phyloP scores from a whole-genome alignment of 495 filamentous ascomycete genomes.

The Tetracladium setigerum region DNA sequence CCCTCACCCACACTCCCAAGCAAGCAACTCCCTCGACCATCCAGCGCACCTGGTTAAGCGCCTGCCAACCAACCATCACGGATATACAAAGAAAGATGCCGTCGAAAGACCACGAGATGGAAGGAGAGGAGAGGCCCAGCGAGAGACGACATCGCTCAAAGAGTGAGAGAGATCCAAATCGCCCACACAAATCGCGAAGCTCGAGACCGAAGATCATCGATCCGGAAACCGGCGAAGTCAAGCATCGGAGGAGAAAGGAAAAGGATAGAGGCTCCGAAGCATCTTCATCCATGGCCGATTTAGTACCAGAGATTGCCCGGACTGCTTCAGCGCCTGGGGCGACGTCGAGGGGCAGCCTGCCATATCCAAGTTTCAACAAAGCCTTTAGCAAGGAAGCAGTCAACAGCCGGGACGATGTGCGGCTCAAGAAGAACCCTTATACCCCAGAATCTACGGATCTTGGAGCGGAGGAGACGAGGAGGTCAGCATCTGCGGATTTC shows the following conservation, averaged over 20 bases:
- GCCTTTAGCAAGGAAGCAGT: constrained; percentile 81
- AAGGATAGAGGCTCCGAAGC: constrained; percentile 9
- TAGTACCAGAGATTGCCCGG: constrained; percentile 42
- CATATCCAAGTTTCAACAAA: constrained; percentile 85
- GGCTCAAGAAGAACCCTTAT: constrained; percentile 12
- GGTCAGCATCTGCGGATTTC: constrained; percentile 21
- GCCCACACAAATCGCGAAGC: constrained; percentile 19
- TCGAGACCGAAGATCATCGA: constrained; percentile 20
- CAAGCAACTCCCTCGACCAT: not conserved
- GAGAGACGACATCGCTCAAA: constrained; percentile 19
- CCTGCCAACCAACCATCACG: constrained; percentile 6
- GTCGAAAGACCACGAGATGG: constrained; percentile 16
- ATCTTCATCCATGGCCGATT: constrained; percentile 24
- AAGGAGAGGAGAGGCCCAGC: constrained; percentile 16
- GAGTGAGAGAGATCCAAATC: constrained; percentile 20
- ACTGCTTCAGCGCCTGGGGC: constrained; percentile 27
- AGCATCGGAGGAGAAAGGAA: constrained; percentile 16
- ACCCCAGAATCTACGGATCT: constrained; percentile 25
- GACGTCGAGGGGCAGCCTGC: constrained; percentile 48
- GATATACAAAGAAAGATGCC: constrained; percentile 11
- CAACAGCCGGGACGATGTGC: constrained; percentile 49
- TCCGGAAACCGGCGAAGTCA: constrained; percentile 22
- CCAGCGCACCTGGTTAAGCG: constrained; percentile 12
- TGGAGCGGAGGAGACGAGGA: constrained; percentile 12
- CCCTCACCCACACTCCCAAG: no score